Conservation (phyloP, 2,329 filamentous ascomycete genomes). For the Didymosphaeria variabile region DNA sequence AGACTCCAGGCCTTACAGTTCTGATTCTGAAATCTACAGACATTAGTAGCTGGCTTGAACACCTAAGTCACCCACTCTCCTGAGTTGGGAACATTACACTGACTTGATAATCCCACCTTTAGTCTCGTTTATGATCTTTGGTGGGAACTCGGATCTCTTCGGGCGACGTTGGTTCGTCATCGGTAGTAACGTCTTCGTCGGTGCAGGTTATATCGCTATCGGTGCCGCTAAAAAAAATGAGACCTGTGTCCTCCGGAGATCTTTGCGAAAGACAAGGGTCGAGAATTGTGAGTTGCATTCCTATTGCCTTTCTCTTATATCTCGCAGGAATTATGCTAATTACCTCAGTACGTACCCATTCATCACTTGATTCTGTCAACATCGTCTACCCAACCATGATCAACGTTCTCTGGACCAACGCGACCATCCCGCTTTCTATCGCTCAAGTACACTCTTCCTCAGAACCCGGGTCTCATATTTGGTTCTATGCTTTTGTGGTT, state of each 20-base stretch:
- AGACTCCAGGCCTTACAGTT: too few species aligned
- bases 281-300: conserved; percentile 24
- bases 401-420: conserved; percentile 52
- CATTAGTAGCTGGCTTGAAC: too few species aligned
- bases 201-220: conserved; percentile 51
- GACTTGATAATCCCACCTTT: too few species aligned
- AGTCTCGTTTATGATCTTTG: conserved; percentile 46
- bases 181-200: conserved; percentile 53
- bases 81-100: too few species aligned
- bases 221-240: conserved; percentile 48
- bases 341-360: not conserved
- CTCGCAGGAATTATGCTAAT: too few species aligned
- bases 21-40: too few species aligned
- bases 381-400: conserved; percentile 60
- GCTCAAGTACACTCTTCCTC: conserved; percentile 52
- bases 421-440: conserved; percentile 41
- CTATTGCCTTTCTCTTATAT: conserved; percentile 48
- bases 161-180: conserved; percentile 59
- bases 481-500: conserved; percentile 53
- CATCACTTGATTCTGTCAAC: conserved; percentile 47
- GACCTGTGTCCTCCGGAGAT: conserved; percentile 56
- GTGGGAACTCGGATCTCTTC: conserved; percentile 59
- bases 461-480: conserved; percentile 53
- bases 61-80: too few species aligned
- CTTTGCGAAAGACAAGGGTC: conserved; percentile 7